phyloP scores from a whole-genome alignment of 2,329 filamentous ascomycete species.

The Ascochyta rabiei region DNA sequence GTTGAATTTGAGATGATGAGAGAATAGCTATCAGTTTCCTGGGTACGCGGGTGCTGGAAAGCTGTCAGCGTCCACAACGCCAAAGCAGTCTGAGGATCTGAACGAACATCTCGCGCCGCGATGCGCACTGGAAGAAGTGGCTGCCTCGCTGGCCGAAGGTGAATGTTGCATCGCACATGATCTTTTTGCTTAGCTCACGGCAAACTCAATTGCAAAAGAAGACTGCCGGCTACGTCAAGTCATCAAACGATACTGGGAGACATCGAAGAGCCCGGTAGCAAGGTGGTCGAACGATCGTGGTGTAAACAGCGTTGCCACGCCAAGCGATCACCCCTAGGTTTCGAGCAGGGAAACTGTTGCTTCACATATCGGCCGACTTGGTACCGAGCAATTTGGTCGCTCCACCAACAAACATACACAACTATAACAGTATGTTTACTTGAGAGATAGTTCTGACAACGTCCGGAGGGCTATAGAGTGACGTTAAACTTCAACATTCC shows the following conservation, averaged over 20 bases:
- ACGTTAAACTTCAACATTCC: not conserved
- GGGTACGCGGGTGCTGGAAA: constrained; percentile 34
- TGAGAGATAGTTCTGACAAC: not conserved
- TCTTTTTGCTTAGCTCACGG: not conserved
- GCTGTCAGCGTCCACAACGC: not conserved
- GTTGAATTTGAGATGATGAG: constrained; percentile 28
- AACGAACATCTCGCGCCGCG: constrained; percentile 35
- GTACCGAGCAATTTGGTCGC: constrained; percentile 12
- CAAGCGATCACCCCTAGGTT: constrained; percentile 41
- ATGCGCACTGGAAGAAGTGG: constrained; percentile 43
- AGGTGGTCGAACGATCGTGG: constrained; percentile 9
- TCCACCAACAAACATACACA: constrained; percentile 7
- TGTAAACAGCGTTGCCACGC: constrained; percentile 22
- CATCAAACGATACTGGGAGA: not conserved
- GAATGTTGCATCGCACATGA: constrained; percentile 43
- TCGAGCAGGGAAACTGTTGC: constrained; percentile 36
- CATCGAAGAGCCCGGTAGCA: not conserved
- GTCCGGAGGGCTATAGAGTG: not conserved
- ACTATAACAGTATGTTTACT: not conserved
- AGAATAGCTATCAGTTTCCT: constrained; percentile 34
- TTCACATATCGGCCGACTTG: constrained; percentile 6
- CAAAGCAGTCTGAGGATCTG: not conserved
- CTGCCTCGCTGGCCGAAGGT: constrained; percentile 44
- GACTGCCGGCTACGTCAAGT: not conserved
- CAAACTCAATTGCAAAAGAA: not conserved